A percentile compares a stretch with the other conserved stretches of the same genome.
phyloP scores from a whole-genome alignment of 2,329 filamentous ascomycete species.

The Eutypella sp. region DNA sequence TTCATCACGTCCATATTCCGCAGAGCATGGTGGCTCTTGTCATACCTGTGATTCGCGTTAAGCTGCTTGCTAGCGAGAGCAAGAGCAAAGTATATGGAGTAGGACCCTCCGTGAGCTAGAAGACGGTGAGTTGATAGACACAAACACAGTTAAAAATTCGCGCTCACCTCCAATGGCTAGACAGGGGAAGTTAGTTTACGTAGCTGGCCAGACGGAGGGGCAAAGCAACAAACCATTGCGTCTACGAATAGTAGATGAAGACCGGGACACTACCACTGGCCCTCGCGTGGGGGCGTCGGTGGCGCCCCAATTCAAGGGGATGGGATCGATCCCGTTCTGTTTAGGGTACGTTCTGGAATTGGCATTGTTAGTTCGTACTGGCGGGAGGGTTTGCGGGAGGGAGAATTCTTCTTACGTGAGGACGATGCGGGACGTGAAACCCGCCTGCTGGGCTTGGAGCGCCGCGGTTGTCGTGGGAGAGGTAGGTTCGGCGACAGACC shows the following conservation, averaged over 20 bases:
- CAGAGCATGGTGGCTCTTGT: not conserved
- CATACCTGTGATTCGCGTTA: slow-evolving; percentile 67
- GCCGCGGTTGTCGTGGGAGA: slow-evolving; percentile 18
- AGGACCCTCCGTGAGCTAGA: slow-evolving; percentile 67
- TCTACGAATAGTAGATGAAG: slow-evolving; percentile 67
- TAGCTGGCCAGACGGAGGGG: slow-evolving; percentile 2
- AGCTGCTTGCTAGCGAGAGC: slow-evolving; percentile 90
- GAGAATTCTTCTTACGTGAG: slow-evolving; percentile 38
- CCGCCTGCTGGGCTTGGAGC: slow-evolving; percentile 33
- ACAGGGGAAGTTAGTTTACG: slow-evolving; percentile 13
- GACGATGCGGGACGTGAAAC: slow-evolving; percentile 50
- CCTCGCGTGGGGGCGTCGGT: slow-evolving; percentile 70
- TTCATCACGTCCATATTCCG: slow-evolving; percentile 5
- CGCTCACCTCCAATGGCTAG: slow-evolving; percentile 54
- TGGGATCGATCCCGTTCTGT: slow-evolving; percentile 89
- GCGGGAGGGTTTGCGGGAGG: slow-evolving; percentile 3
- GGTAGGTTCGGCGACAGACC: slow-evolving; percentile 16
- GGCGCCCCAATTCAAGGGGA: slow-evolving; percentile 83
- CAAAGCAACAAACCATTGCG: slow-evolving; percentile 62
- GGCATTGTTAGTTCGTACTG: slow-evolving; percentile 8
- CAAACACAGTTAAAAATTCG: not conserved
- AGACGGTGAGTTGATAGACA: not conserved
- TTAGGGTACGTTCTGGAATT: slow-evolving; percentile 74
- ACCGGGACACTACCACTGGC: slow-evolving; percentile 81
- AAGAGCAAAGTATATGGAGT: slow-evolving; percentile 91